phyloP scores from a whole-genome alignment of 805 yeast genomes.

The Teunomyces funiuensis region DNA sequence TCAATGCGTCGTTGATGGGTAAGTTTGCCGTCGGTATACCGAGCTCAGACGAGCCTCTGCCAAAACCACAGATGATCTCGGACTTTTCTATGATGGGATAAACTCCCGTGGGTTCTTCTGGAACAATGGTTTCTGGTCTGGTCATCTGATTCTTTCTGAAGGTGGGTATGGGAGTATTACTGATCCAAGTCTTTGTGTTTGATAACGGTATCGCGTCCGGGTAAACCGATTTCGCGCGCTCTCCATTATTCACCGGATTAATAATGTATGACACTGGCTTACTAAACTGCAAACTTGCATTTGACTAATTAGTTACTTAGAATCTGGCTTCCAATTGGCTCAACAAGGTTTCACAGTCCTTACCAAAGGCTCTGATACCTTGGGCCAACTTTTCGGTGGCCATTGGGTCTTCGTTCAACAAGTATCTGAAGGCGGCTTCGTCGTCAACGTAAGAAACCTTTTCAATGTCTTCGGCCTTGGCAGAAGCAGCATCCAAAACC shows the following conservation, averaged over 20 bases:
- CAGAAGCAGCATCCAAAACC: constrained; percentile 63
- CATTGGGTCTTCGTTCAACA: constrained; percentile 94
- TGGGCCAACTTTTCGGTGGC: constrained; percentile 96
- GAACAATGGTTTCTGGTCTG: constrained; percentile 28
- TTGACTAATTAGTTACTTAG: constrained; percentile 19
- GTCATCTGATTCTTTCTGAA: too few species aligned
- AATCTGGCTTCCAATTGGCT: constrained; percentile 62
- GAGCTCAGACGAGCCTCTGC: constrained; percentile 89
- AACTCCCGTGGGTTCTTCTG: constrained; percentile 36
- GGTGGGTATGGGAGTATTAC: too few species aligned
- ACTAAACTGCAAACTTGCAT: background rate
- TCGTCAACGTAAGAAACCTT: constrained; percentile 82
- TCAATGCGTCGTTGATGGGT: constrained; percentile 52
- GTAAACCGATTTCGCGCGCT: background rate
- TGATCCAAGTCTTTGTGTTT: too few species aligned
- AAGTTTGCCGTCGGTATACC: constrained; percentile 97
- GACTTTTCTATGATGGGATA: constrained; percentile 45
- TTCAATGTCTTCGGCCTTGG: constrained; percentile 45
- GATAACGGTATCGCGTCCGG: background rate
- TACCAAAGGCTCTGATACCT: constrained; percentile 97
- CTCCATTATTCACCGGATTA: background rate
- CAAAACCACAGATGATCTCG: constrained; percentile 77
- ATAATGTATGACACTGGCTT: background rate
- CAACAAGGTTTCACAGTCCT: constrained; percentile 82
- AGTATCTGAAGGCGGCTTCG: constrained; percentile 88